Percentiles rank a stretch among this genome's conserved stretches.
Conservation (phyloP, 2,329 filamentous ascomycete genomes). For the Shiraia bambusicola region DNA sequence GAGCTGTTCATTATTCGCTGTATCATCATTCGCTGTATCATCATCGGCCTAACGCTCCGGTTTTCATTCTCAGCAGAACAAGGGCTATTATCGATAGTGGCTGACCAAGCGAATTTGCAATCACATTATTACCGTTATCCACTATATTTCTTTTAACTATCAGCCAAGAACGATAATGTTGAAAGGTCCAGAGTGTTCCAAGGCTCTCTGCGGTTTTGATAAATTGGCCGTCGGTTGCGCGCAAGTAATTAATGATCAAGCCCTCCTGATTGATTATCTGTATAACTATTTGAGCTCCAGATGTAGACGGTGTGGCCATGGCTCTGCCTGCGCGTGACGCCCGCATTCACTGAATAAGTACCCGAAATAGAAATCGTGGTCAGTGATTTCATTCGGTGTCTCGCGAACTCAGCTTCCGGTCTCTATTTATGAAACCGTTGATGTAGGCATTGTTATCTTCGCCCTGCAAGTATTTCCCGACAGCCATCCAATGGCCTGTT, state of each 20-base stretch:
- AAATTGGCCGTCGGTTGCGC: slow-evolving; percentile 30
- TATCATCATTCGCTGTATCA: too few species aligned
- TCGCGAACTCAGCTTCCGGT: slow-evolving; percentile 47
- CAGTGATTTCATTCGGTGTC: slow-evolving; percentile 52
- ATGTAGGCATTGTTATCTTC: slow-evolving; percentile 55
- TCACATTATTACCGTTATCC: slow-evolving; percentile 26
- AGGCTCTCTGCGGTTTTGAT: slow-evolving; percentile 37
- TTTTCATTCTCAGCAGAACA: too few species aligned
- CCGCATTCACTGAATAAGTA: slow-evolving; percentile 51
- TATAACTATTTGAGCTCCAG: slow-evolving; percentile 50
- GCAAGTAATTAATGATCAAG: slow-evolving; percentile 50
- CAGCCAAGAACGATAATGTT: slow-evolving; percentile 34
- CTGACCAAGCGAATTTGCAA: slow-evolving; percentile 35
- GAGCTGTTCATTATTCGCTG: too few species aligned
- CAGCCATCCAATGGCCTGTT: slow-evolving; percentile 42
- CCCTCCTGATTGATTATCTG: too few species aligned
- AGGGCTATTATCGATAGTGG: slow-evolving; percentile 31
- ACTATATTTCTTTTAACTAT: slow-evolving; percentile 38
- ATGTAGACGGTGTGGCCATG: slow-evolving; percentile 41
- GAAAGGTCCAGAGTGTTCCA: slow-evolving; percentile 31
- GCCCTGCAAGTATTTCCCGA: slow-evolving; percentile 49
- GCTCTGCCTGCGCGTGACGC: slow-evolving; percentile 48
- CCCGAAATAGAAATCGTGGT: slow-evolving; percentile 55
- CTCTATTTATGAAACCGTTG: slow-evolving; percentile 49
- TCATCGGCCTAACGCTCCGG: too few species aligned